Base-by-base conservation (phyloP, 2,329 filamentous ascomycete species). In the Sporothrix globosa region DNA sequence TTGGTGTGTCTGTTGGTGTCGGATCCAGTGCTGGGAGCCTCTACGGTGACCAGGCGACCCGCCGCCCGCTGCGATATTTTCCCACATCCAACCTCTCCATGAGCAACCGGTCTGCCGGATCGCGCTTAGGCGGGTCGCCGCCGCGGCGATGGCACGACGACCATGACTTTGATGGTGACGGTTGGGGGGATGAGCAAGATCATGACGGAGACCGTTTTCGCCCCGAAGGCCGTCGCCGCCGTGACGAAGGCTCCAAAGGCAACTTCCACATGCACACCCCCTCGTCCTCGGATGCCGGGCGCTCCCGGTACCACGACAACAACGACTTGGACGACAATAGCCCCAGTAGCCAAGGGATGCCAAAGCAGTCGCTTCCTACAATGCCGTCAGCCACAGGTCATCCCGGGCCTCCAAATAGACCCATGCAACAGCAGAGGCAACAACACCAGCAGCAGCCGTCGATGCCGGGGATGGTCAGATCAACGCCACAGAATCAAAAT, bases 11-110 rank as follows among this genome's bases (percentile, higher is more conserved):
- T 13, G 10, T 21, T 4, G 56, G 34, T 7, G 56, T 13, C 19
- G 30, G 17, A 6, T 39, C 27, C 34, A 17, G 19, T 5, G n/a
- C 39, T 14, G 56, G 56, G 11, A 53, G 21, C 21, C 50, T 24
- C n/a, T 53, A 53, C 56, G 30, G 30, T n/a, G 54, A n/a, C 27
- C 54, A 10, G 6, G 7, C 34, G 24, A 10, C 24, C 56, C 56
- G 56, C 2, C n/a, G 11, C 56, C 56, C 56, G 34, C 56, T 61
- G 10, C 56, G 19, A 19, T 61, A 61, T 19, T 61, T 61, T 10
- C 34, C 9, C 4, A 24, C n/a, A 17, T 61, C 56, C 2, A 44
- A 24, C 56, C n/a, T 11, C n/a, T 60, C 56, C 4, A 41, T 41
- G 56, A 61, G 56, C 56, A 41, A 60, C 30, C 30, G 10, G 19